These are phyloP conservation scores for Sarocladiaceae sp. DNA, from an alignment of 2,329 filamentous ascomycete genomes.

Conservation along the genomic window DNA sequence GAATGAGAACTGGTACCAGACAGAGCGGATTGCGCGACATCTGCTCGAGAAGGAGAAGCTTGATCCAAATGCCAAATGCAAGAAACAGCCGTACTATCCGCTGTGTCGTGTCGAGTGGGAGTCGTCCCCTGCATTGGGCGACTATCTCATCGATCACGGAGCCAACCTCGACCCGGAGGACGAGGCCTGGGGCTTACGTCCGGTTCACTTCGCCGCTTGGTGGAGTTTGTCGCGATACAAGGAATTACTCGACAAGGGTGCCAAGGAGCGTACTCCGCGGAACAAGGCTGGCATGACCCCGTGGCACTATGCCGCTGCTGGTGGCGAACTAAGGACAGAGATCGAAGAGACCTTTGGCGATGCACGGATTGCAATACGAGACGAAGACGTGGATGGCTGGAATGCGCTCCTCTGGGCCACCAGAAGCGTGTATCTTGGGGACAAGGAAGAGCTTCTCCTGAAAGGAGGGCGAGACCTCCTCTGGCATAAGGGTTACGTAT, in stretches of 20 bases:
- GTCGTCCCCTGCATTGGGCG: not conserved
- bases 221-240: too few relatives aligned
- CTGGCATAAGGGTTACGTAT: not conserved
- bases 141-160: not conserved
- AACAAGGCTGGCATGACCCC: conserved; percentile 1
- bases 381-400: conserved; percentile 3
- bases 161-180: conserved; percentile 1
- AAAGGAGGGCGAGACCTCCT: not conserved
- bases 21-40: not conserved
- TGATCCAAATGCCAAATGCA: conserved; percentile 1
- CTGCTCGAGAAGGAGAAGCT: not conserved
- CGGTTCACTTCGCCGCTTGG: not conserved
- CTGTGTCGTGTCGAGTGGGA: not conserved
- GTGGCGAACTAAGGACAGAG: not conserved
- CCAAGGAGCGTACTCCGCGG: not conserved
- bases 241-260: not conserved
- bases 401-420: not conserved
- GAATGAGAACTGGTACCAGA: not conserved
- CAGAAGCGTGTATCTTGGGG: not conserved
- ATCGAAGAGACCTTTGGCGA: not conserved
- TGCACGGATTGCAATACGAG: not conserved
- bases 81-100: not conserved
- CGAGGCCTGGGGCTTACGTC: conserved; percentile 1
- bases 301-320: not conserved
- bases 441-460: not conserved